A percentile compares a stretch with the other conserved stretches of the same genome.
Conservation (phyloP, 1,284 basidiomycete genomes). For the Cutaneotrichosporon cavernicola region DNA sequence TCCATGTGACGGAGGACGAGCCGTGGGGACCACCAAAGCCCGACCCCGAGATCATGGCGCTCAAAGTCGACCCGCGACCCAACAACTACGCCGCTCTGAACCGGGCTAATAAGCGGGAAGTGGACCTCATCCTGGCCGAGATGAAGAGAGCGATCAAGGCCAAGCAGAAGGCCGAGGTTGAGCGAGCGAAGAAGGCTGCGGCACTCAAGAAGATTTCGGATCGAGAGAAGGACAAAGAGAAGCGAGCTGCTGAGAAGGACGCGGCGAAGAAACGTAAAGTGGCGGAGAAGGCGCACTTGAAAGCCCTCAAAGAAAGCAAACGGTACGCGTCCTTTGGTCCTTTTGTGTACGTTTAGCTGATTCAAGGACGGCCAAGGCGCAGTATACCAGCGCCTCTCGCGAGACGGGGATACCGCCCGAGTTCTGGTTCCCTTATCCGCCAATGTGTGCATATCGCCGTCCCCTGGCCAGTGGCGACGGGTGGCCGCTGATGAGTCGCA, state of each 20-base stretch:
- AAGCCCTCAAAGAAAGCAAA: neutral
- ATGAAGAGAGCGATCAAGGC: neutral
- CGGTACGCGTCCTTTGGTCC: neutral
- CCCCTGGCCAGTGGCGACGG: neutral
- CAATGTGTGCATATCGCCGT: neutral
- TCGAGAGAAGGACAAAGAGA: neutral
- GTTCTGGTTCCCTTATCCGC: neutral
- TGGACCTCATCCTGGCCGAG: neutral
- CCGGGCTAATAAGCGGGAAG: neutral
- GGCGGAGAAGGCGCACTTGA: neutral
- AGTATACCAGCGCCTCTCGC: too few species aligned
- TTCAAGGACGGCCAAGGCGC: neutral
- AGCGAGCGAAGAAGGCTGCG: neutral
- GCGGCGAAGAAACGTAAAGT: conserved; percentile 2
- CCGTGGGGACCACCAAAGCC: neutral
- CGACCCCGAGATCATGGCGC: neutral
- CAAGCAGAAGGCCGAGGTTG: neutral
- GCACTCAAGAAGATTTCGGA: neutral
- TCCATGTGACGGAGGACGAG: neutral
- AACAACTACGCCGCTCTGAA: neutral
- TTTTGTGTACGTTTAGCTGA: neutral
- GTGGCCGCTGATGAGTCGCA: conserved; percentile 14
- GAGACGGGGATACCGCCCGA: neutral
- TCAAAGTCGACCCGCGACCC: neutral
- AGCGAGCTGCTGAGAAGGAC: neutral